Evolutionary conservation across 2,329 filamentous ascomycete species (phyloP), one percentile per base, ranked within the genome.

Genomic region (Hypoxylon sp.): DNA sequence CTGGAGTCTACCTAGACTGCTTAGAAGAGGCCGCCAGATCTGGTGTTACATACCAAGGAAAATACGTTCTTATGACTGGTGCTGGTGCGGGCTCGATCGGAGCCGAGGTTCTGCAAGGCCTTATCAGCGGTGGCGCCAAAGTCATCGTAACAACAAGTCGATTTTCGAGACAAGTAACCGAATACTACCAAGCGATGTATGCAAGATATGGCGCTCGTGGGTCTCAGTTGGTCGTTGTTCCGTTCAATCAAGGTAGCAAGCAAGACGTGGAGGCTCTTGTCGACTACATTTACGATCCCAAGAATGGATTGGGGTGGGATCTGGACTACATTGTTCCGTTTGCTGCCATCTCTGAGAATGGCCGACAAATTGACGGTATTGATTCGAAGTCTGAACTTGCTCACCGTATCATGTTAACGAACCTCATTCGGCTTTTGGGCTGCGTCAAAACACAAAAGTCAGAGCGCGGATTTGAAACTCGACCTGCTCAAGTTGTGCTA

Each of bases 151-250:
- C 95, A 13, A 99, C 95, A 17, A 97, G 92, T 75, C 90, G 95
- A 71, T 99, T 95, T 84, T 99, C 95, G 15, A 92, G 93, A 47
- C 91, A 97, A 78, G 95, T 99, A 59, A 99, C 95, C 5, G 95
- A 99, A 82, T 99, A 98, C 83, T 99, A 99, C 81, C 95, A 99
- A 80, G 89, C 93, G 59, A 98, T 99, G 91, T 99, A 99, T 79
- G 91, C 94, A 67, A 91, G 94, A 64, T 97, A 91, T 74, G 95
- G 95, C 74, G 92, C 93, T 64, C 91, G 93, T 69, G 95, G 95
- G 68, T 98, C 95, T 60, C 94, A 98, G 81, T 90, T 99, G 58
- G 93, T 99, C 41, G 95, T 99, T 57, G 96, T 98, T 57, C 95
- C 96, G 51, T 99, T 99, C 87, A 99, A 99, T 80, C 94, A 97